Conservation (phyloP, 495 filamentous ascomycete species). For the Xylaria cubensis region DNA sequence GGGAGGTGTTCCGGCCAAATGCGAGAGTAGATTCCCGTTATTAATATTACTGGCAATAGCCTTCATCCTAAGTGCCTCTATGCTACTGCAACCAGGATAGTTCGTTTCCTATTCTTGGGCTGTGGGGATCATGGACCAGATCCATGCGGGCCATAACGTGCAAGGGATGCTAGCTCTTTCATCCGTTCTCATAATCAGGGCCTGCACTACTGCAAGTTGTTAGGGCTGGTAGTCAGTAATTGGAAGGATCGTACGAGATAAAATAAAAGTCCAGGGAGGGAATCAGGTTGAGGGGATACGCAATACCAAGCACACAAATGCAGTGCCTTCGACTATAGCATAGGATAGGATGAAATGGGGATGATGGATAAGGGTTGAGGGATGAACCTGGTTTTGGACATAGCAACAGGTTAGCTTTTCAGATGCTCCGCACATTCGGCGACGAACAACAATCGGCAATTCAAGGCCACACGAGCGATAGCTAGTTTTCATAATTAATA, state of each 20-base stretch:
- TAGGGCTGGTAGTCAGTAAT: conserved; percentile 7
- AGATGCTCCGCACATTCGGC: conserved; percentile 8
- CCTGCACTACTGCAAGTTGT: conserved; percentile 10
- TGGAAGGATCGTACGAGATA: conserved; percentile 19
- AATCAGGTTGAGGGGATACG: conserved; percentile 10
- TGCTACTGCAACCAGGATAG: conserved; percentile 7
- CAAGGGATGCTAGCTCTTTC: conserved; percentile 17
- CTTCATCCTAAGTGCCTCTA: neutral
- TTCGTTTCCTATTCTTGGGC: conserved; percentile 23
- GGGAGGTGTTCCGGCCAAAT: neutral
- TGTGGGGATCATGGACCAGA: conserved; percentile 22
- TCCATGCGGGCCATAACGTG: conserved; percentile 16
- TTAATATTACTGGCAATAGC: conserved; percentile 13
- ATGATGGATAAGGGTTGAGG: conserved; percentile 15
- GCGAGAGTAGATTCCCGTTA: conserved; percentile 15
- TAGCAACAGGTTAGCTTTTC: conserved; percentile 29
- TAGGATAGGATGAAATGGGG: neutral
- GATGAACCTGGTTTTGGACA: conserved; percentile 20
- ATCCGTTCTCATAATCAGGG: conserved; percentile 6
- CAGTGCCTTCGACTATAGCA: conserved; percentile 3
- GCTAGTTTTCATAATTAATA: conserved; percentile 14
- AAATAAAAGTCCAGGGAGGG: conserved; percentile 1
- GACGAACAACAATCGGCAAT: conserved; percentile 22
- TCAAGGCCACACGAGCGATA: conserved; percentile 35
- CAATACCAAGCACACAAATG: conserved; percentile 8